Conservation (phyloP, 2,329 filamentous ascomycete genomes). For the Neofusicoccum sp. region DNA sequence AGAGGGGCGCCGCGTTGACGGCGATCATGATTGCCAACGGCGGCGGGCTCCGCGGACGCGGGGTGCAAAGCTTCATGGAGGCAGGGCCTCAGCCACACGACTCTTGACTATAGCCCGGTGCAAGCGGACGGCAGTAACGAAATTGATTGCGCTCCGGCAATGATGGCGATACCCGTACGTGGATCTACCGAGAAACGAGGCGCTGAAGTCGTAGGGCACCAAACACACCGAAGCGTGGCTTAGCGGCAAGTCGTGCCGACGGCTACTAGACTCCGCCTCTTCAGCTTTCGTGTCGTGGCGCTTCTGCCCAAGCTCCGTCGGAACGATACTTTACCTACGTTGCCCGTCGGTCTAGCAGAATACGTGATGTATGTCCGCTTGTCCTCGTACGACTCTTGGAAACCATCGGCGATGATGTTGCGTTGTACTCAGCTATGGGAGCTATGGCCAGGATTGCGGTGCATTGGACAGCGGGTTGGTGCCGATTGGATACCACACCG, state of each 20-base stretch:
- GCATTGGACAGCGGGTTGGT: not conserved
- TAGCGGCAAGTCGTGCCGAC: not conserved
- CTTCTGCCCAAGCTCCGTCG: not conserved
- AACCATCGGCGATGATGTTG: slow-evolving; percentile 9
- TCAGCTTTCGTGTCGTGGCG: not conserved
- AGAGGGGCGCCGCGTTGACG: not conserved
- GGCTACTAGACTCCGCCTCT: not conserved
- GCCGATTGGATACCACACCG: not conserved
- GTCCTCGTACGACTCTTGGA: slow-evolving; percentile 1
- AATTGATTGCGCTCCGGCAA: not conserved
- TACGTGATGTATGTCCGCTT: not conserved
- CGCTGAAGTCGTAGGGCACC: not conserved
- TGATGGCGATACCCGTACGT: not conserved
- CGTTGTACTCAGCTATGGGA: not conserved
- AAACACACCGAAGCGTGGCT: not conserved
- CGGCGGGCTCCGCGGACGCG: not conserved
- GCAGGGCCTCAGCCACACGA: not conserved
- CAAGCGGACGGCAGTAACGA: not conserved
- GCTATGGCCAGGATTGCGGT: slow-evolving; percentile 10
- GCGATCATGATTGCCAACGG: not conserved
- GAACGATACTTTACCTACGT: not conserved
- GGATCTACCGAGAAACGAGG: not conserved
- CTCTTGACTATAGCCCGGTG: not conserved
- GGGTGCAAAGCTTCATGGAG: not conserved
- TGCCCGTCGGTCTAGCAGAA: not conserved